Conservation (phyloP, 2,329 filamentous ascomycete genomes). For the Alternaria hordeiaustralica region DNA sequence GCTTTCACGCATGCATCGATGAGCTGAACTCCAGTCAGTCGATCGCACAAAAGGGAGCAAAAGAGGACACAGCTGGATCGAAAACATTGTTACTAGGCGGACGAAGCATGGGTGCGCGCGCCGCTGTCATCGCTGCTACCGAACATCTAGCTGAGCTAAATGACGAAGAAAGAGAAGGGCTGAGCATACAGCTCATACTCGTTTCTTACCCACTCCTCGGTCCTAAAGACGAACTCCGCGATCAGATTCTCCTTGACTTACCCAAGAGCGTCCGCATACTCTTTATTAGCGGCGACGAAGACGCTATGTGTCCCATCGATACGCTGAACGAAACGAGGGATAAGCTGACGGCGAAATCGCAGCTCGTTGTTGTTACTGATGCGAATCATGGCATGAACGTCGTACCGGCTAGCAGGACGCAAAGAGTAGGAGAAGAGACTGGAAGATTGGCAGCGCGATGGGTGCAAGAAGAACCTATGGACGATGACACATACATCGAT, state of each 20-base stretch:
- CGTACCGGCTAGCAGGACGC: slow-evolving; percentile 32
- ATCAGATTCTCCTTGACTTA: slow-evolving; percentile 49
- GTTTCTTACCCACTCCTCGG: slow-evolving; percentile 52
- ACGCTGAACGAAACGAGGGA: slow-evolving; percentile 32
- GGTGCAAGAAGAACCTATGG: slow-evolving; percentile 24
- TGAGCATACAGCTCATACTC: slow-evolving; percentile 39
- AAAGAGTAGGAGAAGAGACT: slow-evolving; percentile 37
- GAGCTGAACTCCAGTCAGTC: slow-evolving; percentile 7
- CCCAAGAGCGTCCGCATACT: slow-evolving; percentile 40
- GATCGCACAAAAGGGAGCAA: neutral
- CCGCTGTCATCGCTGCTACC: slow-evolving; percentile 48
- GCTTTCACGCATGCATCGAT: slow-evolving; percentile 47
- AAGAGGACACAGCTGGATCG: accelerated
- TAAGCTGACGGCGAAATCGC: slow-evolving; percentile 49
- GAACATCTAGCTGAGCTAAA: neutral
- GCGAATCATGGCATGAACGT: slow-evolving; percentile 53
- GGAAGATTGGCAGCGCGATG: slow-evolving; percentile 47
- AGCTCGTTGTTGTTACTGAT: slow-evolving; percentile 45
- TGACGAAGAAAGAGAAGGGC: neutral
- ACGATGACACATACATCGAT: slow-evolving; percentile 12
- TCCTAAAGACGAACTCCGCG: slow-evolving; percentile 44
- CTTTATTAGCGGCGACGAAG: slow-evolving; percentile 48
- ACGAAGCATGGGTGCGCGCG: slow-evolving; percentile 54
- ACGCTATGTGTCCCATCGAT: slow-evolving; percentile 32
- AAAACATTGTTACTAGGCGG: slow-evolving; percentile 43